phyloP scores from a whole-genome alignment of 1,284 basidiomycete species.

The Fomitopsis schrenkii region DNA sequence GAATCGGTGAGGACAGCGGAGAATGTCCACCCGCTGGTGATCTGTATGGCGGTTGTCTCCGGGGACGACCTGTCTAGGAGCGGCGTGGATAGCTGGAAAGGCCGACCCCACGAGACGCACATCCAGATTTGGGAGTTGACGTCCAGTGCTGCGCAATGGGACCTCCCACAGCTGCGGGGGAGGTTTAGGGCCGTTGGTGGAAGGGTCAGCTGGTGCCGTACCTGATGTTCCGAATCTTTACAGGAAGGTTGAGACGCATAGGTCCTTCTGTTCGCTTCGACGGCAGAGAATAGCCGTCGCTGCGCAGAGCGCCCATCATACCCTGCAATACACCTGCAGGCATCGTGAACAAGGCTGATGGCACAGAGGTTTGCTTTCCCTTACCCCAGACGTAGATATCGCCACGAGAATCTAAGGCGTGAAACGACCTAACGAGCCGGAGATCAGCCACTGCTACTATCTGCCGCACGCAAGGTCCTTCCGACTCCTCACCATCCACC shows the following conservation, averaged over 20 bases:
- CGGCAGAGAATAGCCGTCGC: constrained; percentile 55
- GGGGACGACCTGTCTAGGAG: constrained; percentile 40
- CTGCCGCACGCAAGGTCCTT: neutral
- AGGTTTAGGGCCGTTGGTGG: no score
- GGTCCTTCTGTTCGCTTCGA: constrained; percentile 49
- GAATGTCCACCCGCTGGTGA: constrained; percentile 81
- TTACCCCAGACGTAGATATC: constrained; percentile 81
- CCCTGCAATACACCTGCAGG: constrained; percentile 60
- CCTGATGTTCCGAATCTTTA: constrained; percentile 60
- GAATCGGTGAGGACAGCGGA: constrained; percentile 64
- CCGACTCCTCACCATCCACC: constrained; percentile 66
- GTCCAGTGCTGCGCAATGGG: constrained; percentile 69
- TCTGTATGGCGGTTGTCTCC: constrained; percentile 55
- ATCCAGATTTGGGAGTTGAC: constrained; percentile 58
- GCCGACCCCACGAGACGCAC: constrained; percentile 70
- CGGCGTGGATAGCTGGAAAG: constrained; percentile 55
- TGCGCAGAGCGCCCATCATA: constrained; percentile 32
- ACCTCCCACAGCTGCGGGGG: constrained; percentile 60
- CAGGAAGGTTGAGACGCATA: constrained; percentile 52
- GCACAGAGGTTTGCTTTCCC: constrained; percentile 5
- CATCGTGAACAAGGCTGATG: neutral
- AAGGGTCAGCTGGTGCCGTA: constrained; percentile 20
- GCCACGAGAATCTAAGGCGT: constrained; percentile 74
- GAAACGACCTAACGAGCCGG: constrained; percentile 59
- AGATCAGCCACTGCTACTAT: neutral